Conservation (phyloP, 495 filamentous ascomycete genomes). For the Corynascus novoguineensis region DNA sequence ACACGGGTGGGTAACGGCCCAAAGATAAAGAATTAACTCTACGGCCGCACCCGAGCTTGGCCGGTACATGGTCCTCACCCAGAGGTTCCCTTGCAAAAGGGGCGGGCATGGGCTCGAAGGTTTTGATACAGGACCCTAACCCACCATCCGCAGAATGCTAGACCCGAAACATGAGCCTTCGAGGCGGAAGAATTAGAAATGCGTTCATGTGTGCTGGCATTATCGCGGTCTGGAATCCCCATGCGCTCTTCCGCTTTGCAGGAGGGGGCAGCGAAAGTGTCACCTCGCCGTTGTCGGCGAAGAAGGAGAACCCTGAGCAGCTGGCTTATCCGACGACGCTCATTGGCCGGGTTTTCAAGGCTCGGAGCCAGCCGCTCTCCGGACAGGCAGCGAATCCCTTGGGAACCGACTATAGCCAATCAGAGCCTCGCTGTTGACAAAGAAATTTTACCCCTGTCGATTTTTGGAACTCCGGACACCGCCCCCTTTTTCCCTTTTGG, state of each 20-base stretch:
- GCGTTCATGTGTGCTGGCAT: background rate
- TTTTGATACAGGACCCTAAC: background rate
- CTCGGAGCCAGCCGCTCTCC: constrained; percentile 8
- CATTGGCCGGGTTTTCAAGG: background rate
- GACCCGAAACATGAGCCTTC: background rate
- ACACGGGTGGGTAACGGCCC: background rate
- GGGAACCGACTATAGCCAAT: background rate
- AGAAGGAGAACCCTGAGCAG: background rate
- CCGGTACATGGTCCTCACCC: background rate
- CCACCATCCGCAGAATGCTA: background rate
- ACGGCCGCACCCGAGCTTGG: background rate
- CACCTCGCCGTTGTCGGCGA: background rate
- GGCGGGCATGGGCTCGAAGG: background rate
- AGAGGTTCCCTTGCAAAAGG: background rate
- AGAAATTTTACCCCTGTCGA: background rate
- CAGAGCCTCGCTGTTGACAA: background rate
- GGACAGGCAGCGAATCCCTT: background rate
- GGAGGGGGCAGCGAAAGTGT: background rate
- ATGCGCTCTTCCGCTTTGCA: background rate
- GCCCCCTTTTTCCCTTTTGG: constrained; percentile 17
- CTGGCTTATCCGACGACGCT: background rate
- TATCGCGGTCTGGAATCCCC: background rate
- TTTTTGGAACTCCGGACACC: background rate
- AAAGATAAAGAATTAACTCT: background rate
- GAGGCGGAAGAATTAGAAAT: too few species aligned